Conservation (phyloP, 176 grass and related monocot species). For the Triticum urartu region DNA sequence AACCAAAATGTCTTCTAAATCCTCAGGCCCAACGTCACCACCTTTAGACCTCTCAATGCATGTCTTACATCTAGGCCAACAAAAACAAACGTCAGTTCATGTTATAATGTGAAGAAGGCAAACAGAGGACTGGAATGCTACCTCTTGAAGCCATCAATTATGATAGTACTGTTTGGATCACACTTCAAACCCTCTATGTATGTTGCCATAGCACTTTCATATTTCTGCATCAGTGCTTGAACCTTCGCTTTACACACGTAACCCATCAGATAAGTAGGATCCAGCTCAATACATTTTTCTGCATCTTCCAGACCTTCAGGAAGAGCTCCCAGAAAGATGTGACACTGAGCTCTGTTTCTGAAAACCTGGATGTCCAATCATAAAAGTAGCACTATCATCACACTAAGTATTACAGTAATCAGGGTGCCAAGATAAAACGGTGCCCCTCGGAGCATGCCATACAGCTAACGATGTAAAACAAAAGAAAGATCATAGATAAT, state of each 20-base stretch:
- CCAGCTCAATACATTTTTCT: conserved; percentile 51
- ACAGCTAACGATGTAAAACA: background rate
- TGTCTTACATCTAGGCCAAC: conserved; percentile 26
- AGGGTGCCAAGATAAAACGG: background rate
- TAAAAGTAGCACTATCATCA: background rate
- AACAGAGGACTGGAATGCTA: conserved; percentile 3
- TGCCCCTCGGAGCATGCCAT: background rate
- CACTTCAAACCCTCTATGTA: conserved; percentile 57
- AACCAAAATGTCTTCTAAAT: conserved; percentile 32
- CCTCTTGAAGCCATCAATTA: conserved; percentile 46
- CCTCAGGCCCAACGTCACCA: background rate
- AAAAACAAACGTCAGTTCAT: background rate
- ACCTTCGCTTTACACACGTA: conserved; percentile 44
- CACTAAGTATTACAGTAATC: background rate
- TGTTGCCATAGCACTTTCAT: conserved; percentile 35
- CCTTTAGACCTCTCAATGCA: conserved; percentile 22
- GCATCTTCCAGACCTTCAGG: conserved; percentile 50
- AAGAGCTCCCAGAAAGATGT: conserved; percentile 43
- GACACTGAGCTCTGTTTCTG: conserved; percentile 53
- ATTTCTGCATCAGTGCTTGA: conserved; percentile 38
- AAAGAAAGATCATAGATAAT: background rate
- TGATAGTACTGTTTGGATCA: conserved; percentile 45
- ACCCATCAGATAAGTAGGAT: conserved; percentile 53
- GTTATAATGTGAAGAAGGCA: background rate
- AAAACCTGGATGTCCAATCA: conserved; percentile 18